A percentile compares a stretch with the other conserved stretches of the same genome.
These are phyloP conservation scores for Medicago arabica DNA, from an alignment of 306 rosid species.

Conservation along the genomic window DNA sequence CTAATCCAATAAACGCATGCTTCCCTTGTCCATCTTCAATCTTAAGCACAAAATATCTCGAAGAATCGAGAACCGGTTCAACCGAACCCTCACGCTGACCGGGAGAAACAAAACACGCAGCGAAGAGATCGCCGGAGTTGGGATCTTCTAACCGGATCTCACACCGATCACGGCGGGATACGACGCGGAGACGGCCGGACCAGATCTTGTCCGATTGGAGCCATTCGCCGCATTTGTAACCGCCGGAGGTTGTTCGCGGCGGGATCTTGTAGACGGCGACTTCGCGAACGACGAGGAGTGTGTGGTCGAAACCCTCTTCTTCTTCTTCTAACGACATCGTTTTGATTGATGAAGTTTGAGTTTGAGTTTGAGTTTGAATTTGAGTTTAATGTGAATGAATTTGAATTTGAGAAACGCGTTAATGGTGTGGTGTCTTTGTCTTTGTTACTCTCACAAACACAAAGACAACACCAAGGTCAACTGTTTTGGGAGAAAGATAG, in stretches of 20 bases:
- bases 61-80: slow-evolving; percentile 93
- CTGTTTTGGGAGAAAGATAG: slow-evolving; percentile 21
- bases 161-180: slow-evolving; percentile 85
- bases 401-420: slow-evolving; percentile 39
- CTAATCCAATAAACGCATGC: slow-evolving; percentile 93
- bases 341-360: slow-evolving; percentile 7
- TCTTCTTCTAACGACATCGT: slow-evolving; percentile 95
- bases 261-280: slow-evolving; percentile 96
- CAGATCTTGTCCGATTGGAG: slow-evolving; percentile 97
- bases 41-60: slow-evolving; percentile 94
- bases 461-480: background rate
- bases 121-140: slow-evolving; percentile 84
- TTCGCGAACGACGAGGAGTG: slow-evolving; percentile 95
- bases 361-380: background rate
- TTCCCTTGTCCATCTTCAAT: slow-evolving; percentile 96
- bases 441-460: background rate
- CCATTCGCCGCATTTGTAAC: slow-evolving; percentile 99
- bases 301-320: slow-evolving; percentile 92
- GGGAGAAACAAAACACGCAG: slow-evolving; percentile 87
- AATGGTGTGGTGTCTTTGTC: slow-evolving; percentile 8
- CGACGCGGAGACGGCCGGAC: slow-evolving; percentile 95
- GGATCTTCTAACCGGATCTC: slow-evolving; percentile 99
- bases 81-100: slow-evolving; percentile 90
- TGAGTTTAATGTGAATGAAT: slow-evolving; percentile 32
- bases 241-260: slow-evolving; percentile 87